Evolutionary conservation across 139 green algal genomes (phyloP).

Genomic region (Chara braunii): DNA sequence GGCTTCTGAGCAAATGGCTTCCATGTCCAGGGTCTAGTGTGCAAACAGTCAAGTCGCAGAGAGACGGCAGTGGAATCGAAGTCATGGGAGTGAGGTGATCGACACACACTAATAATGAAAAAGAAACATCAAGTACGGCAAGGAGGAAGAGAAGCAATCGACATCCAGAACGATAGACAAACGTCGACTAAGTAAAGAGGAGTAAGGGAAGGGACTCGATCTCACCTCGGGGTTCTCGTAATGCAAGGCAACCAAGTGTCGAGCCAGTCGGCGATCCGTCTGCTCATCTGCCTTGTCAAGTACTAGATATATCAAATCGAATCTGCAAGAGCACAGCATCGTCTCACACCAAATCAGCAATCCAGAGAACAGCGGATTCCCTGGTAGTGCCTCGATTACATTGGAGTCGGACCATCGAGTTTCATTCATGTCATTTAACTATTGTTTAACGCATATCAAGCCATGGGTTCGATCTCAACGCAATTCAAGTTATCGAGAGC

Average conservation of each 20-base stretch:
- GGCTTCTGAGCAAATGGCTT: too few relatives aligned
- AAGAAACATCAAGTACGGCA: conserved; percentile 1
- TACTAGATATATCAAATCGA: conserved; percentile 91
- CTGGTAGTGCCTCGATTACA: too few relatives aligned
- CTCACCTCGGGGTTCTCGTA: conserved; percentile 43
- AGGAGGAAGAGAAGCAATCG: conserved; percentile 1
- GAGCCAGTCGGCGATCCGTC: conserved; percentile 73
- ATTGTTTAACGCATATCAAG: too few relatives aligned
- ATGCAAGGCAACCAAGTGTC: conserved; percentile 84
- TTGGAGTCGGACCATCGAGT: too few relatives aligned
- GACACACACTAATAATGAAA: conserved; percentile 4
- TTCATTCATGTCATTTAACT: too few relatives aligned
- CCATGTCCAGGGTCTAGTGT: too few relatives aligned
- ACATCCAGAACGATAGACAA: not conserved
- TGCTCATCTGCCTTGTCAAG: conserved; percentile 81
- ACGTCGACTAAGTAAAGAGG: not conserved
- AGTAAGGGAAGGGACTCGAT: not conserved
- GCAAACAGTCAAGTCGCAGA: too few relatives aligned
- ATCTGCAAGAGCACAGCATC: conserved; percentile 23
- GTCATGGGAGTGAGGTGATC: not conserved
- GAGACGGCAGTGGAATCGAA: too few relatives aligned
- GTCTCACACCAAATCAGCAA: too few relatives aligned
- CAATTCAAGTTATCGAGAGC: too few relatives aligned
- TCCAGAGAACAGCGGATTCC: too few relatives aligned
- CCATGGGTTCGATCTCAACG: too few relatives aligned